Conservation (phyloP, 1,139 yeast genomes). For the Diutina siamensis region DNA sequence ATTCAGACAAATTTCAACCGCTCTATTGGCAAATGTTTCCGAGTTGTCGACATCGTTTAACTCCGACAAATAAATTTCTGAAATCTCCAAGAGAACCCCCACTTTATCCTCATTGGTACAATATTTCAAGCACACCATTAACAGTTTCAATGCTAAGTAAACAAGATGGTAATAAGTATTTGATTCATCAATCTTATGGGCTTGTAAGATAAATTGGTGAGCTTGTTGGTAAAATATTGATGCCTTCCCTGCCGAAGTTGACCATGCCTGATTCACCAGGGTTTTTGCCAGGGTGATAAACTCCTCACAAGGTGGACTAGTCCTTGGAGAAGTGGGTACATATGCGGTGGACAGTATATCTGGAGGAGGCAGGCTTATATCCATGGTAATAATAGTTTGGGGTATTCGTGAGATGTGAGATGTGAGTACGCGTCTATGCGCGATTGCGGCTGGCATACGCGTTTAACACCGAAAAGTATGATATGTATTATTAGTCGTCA, state of each 20-base stretch:
- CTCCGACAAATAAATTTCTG: background rate
- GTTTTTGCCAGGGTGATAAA: background rate
- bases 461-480: no score
- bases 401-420: background rate
- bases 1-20: background rate
- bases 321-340: background rate
- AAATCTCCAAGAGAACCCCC: background rate
- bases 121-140: background rate
- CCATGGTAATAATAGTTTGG: background rate
- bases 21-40: background rate
- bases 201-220: background rate
- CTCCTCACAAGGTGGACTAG: background rate
- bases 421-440: no score
- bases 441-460: no score
- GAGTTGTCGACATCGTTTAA: background rate
- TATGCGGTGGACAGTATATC: constrained; percentile 1
- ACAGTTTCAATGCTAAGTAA: background rate
- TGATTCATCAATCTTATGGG: background rate
- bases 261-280: background rate
- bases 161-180: background rate
- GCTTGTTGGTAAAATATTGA: background rate
- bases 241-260: background rate
- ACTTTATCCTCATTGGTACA: background rate
- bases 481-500: background rate
- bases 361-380: constrained; percentile 2